Percentiles rank a stretch among this genome's conserved stretches.
These are phyloP conservation scores for Irpex rosettiformis DNA, from an alignment of 1,284 basidiomycete species.

Conservation along the genomic window DNA sequence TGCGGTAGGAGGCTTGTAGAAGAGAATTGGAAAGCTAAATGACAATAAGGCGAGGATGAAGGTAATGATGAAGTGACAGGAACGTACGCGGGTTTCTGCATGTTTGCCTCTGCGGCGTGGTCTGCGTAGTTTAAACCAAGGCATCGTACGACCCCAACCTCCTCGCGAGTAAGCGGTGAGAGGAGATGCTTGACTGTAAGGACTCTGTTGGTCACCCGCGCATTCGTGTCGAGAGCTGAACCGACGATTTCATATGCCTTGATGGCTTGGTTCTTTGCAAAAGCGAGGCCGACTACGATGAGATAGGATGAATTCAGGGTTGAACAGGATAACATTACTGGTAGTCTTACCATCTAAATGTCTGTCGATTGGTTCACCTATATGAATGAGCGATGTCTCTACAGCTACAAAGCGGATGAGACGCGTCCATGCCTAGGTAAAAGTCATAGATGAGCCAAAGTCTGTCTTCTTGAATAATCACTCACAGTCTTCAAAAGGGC, in stretches of 20 bases:
- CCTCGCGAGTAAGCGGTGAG: slow-evolving; percentile 61
- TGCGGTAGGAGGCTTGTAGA: slow-evolving; percentile 75
- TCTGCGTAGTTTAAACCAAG: slow-evolving; percentile 80
- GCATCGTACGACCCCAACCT: slow-evolving; percentile 70
- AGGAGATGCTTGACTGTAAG: slow-evolving; percentile 72
- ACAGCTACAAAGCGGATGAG: slow-evolving; percentile 80
- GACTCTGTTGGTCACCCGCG: slow-evolving; percentile 57
- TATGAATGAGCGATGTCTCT: slow-evolving; percentile 72
- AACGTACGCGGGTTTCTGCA: slow-evolving; percentile 56
- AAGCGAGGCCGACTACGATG: slow-evolving; percentile 64
- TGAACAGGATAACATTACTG: not conserved
- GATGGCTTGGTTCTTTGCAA: slow-evolving; percentile 48
- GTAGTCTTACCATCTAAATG: slow-evolving; percentile 55
- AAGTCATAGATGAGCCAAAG: not conserved
- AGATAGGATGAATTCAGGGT: not conserved
- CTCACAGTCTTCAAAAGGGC: slow-evolving; percentile 58
- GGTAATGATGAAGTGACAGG: not conserved
- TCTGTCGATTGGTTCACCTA: slow-evolving; percentile 73
- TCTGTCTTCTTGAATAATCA: not conserved
- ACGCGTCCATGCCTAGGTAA: slow-evolving; percentile 66
- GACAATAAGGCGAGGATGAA: too few relatives aligned
- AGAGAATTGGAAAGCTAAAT: slow-evolving; percentile 64
- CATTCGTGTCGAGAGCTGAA: slow-evolving; percentile 58
- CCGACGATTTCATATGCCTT: slow-evolving; percentile 69
- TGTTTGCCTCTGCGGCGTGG: slow-evolving; percentile 68